phyloP scores from a whole-genome alignment of 1,284 basidiomycete species.

The Coniferiporia sulphurascens region DNA sequence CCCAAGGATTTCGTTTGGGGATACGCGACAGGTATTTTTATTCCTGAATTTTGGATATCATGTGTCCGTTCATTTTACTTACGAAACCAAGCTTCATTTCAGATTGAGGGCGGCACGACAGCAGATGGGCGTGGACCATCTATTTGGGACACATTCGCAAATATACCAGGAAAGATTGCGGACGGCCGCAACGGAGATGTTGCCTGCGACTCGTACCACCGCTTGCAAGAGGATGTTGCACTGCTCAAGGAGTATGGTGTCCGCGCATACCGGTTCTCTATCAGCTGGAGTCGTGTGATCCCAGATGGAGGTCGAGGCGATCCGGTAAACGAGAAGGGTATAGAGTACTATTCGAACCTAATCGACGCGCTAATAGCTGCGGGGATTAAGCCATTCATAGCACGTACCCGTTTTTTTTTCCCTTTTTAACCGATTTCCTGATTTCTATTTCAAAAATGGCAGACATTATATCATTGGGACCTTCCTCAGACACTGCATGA shows the following conservation, averaged over 20 bases:
- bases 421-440: background rate
- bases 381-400: slow-evolving; percentile 65
- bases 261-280: slow-evolving; percentile 59
- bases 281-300: slow-evolving; percentile 72
- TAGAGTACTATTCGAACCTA: slow-evolving; percentile 60
- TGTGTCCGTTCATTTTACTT: slow-evolving; percentile 1
- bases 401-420: slow-evolving; percentile 31
- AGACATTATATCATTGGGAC: slow-evolving; percentile 80
- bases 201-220: slow-evolving; percentile 65
- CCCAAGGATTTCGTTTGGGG: slow-evolving; percentile 63
- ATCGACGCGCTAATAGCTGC: slow-evolving; percentile 59
- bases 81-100: slow-evolving; percentile 45
- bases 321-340: slow-evolving; percentile 60
- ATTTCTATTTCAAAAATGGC: background rate
- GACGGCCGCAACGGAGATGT: slow-evolving; percentile 63
- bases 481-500: slow-evolving; percentile 65
- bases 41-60: slow-evolving; percentile 21
- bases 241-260: slow-evolving; percentile 57
- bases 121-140: slow-evolving; percentile 56
- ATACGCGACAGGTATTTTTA: slow-evolving; percentile 54
- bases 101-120: slow-evolving; percentile 62
- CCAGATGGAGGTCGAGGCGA: slow-evolving; percentile 64
- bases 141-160: slow-evolving; percentile 72
- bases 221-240: slow-evolving; percentile 64
- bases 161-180: slow-evolving; percentile 55